Base-by-base conservation (phyloP, 2,329 filamentous ascomycete species). In the Trichoderma hamatum region DNA sequence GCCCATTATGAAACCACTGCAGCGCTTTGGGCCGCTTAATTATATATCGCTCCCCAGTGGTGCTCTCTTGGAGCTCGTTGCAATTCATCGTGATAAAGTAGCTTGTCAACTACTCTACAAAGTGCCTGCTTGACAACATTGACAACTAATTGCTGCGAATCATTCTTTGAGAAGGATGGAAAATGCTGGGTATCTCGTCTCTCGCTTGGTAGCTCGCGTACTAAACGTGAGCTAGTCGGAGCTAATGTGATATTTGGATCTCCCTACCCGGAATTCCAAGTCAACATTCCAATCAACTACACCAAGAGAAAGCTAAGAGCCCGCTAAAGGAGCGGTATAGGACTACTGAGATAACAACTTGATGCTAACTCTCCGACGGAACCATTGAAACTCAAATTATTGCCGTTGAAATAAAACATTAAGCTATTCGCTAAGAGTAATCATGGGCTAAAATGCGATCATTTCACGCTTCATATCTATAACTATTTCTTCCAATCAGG, bases 1-100 rank as follows among this genome's bases (percentile, higher is more conserved):
- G 75, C 13, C 80, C 81, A 39, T 81, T 77, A 71, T 83, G 78
- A 69, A 83, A 84, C 81, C 81, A 84, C 74, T 84, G 82, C 52
- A 84, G 75, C 2, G 82, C 81, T 60, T 77, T 77, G 21, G 79
- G 79, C 21, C 76, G 75, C 70, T 79, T 80, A 51, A 80, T 70
- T 59, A 80, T 71, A 71, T 79, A 80, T 51, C 77, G 78, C 46
- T 77, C 75, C 16, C 75, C 73, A 49, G 71, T 75, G 39, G 71
- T 56, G 67, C 74, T 69, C 59, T 77, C 73, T 56, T 80, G 79
- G 43, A 80, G 76, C 69, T 79, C 77, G 75, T 78, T 76, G 72
- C 78, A 80, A 61, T 80, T 80, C 79, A 80, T 80, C 21, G 21
- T 72, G 70, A 36, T n/a, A 2, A 5, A 21, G 13, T 34, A 4